Conservation (phyloP, 305 asterid genomes). For the Plantago lanceolata region DNA sequence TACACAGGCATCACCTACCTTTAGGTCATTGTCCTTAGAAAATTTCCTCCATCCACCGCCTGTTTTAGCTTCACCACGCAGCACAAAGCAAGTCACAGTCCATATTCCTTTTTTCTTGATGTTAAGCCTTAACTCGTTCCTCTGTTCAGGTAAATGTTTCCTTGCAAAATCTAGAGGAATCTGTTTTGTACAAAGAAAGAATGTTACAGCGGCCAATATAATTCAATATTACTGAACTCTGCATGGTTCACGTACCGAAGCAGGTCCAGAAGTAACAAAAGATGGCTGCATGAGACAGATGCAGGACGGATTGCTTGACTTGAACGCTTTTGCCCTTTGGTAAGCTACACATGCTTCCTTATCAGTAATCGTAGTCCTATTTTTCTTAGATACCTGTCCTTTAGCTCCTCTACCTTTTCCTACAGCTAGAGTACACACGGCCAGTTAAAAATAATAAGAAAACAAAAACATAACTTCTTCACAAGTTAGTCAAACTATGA, state of each 20-base stretch:
- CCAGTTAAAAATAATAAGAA: no score
- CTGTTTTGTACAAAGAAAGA: slow-evolving; percentile 4
- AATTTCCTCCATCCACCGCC: slow-evolving; percentile 23
- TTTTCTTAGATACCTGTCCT: background rate
- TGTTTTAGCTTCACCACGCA: background rate
- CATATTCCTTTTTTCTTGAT: slow-evolving; percentile 10
- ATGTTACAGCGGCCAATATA: no score
- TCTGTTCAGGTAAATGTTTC: background rate
- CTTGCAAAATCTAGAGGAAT: slow-evolving; percentile 4
- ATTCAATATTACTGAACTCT: no score
- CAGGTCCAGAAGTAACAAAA: background rate
- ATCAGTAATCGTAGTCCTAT: background rate
- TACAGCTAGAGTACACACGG: no score
- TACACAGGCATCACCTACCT: slow-evolving; percentile 30
- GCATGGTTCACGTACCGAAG: no score
- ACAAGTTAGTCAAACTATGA: background rate
- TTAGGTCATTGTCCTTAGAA: slow-evolving; percentile 23
- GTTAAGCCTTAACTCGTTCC: background rate
- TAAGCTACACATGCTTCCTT: slow-evolving; percentile 13
- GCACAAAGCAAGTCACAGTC: background rate
- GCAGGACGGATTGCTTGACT: slow-evolving; percentile 17
- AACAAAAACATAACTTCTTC: no score
- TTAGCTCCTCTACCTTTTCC: background rate
- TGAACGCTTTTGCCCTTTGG: slow-evolving; percentile 26
- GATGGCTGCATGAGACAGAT: slow-evolving; percentile 28